Evolutionary conservation across 2,329 filamentous ascomycete genomes (phyloP), one percentile per base, ranked within the genome.

Genomic region (Purpureocillium lavendulum): DNA sequence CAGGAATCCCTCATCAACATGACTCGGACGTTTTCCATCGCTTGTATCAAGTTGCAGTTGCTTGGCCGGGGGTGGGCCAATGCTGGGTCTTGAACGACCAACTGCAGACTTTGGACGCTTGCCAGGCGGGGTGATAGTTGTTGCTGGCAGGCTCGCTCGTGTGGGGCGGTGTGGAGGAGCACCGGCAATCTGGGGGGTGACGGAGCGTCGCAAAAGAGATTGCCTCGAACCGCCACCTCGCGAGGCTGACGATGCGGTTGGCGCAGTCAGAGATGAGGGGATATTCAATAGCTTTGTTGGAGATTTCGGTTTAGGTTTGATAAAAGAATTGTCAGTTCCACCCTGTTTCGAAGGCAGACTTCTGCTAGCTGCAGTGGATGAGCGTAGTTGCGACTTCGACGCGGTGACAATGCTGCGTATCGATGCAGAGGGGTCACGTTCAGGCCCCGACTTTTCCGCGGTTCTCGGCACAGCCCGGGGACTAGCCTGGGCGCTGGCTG

Each of bases 1-100:
- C 18, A 89, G 64, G 60, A 89, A 89, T 12, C 77, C 62, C 47
- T 85, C 80, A 46, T 86, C 81, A 2, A 83, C 68, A 14, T 73
- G 72, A 35, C 67, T 69, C 18, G 73, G 66, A 44, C 69, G 67
- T 49, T 71, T 72, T 7, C 72, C 63, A 9, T 67, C 55, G 12
- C 21, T 36, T 17, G 43, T 15, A 1, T 39, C 40, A 13, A 48
- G 40, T 3, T 47, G 17, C 3, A 43, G 31, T 7, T 42, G 30
- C 47, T 74, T 79, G 58, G 77, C 81, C 3, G 76, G 73, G 7
- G 77, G 75, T 3, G 67, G 73, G 2, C 75, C 76, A 14, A 80
- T 47, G 49, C 75, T 77, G 3, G 74, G 71, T 33, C 71, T 62
- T 21, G 65, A 52, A 30, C 65, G 65, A 42, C 58, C 61, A 24